Percentiles rank a stretch among this genome's conserved stretches.
These are phyloP conservation scores for Hypoxylon sp. DNA, from an alignment of 2,329 filamentous ascomycete genomes.

Conservation along the genomic window DNA sequence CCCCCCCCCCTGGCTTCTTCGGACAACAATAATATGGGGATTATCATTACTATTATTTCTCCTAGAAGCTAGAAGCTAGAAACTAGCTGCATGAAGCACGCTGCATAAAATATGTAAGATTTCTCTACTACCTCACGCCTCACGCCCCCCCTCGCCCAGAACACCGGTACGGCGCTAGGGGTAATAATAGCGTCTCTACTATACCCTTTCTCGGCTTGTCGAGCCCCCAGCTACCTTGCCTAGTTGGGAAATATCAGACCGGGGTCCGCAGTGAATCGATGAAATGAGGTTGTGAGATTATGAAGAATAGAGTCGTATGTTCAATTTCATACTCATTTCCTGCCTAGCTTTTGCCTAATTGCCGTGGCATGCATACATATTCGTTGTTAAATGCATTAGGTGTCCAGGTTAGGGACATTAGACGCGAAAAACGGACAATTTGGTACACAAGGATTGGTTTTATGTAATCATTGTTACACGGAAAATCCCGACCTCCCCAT, in stretches of 20 bases:
- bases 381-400: slow-evolving; percentile 6
- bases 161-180: slow-evolving; percentile 28
- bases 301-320: slow-evolving; percentile 1
- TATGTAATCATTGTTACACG: slow-evolving; percentile 21
- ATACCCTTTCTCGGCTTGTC: slow-evolving; percentile 13
- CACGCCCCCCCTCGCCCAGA: slow-evolving; percentile 25
- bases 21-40: too few relatives aligned
- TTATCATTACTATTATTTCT: too few relatives aligned
- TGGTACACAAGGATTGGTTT: slow-evolving; percentile 5
- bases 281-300: background rate
- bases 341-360: background rate
- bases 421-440: background rate
- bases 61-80: too few relatives aligned
- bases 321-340: slow-evolving; percentile 23
- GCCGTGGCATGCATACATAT: background rate
- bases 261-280: background rate
- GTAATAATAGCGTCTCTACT: slow-evolving; percentile 21
- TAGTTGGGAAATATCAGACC: slow-evolving; percentile 10
- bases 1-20: too few relatives aligned
- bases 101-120: slow-evolving; percentile 9
- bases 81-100: too few relatives aligned
- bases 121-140: slow-evolving; percentile 1
- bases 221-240: background rate
- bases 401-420: background rate
- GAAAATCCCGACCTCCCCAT: slow-evolving; percentile 8